Evolutionary conservation across 345 rosid genomes (phyloP).

Genomic region (Lepidium africanum): DNA sequence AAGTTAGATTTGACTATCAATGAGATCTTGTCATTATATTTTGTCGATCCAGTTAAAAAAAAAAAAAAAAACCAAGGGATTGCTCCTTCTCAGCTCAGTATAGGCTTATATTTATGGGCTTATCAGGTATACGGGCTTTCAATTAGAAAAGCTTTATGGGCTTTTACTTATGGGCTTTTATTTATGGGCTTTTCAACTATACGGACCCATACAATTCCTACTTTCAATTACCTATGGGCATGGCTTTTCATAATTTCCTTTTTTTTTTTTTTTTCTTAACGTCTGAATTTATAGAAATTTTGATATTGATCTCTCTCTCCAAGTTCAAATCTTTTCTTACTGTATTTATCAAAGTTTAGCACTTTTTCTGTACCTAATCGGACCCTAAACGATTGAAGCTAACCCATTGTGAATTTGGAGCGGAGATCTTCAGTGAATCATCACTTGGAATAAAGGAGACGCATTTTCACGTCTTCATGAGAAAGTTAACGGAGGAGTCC

Average conservation of each 20-base stretch:
- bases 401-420: background rate
- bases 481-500: background rate
- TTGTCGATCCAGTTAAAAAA: too few species aligned
- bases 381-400: background rate
- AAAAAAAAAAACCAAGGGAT: too few species aligned
- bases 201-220: background rate
- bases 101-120: too few species aligned
- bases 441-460: constrained; percentile 10
- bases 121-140: too few species aligned
- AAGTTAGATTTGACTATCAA: too few species aligned
- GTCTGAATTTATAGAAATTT: background rate
- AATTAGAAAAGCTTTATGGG: background rate
- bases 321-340: constrained; percentile 2
- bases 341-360: background rate
- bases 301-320: background rate
- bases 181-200: background rate
- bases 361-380: background rate
- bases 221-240: background rate
- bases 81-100: too few species aligned
- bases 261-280: background rate
- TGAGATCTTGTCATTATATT: too few species aligned
- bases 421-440: background rate
- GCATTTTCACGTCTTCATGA: background rate
- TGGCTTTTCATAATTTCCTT: background rate
- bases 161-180: background rate